phyloP scores from a whole-genome alignment of 1,284 basidiomycete genomes.

The Malassezia sp. region DNA sequence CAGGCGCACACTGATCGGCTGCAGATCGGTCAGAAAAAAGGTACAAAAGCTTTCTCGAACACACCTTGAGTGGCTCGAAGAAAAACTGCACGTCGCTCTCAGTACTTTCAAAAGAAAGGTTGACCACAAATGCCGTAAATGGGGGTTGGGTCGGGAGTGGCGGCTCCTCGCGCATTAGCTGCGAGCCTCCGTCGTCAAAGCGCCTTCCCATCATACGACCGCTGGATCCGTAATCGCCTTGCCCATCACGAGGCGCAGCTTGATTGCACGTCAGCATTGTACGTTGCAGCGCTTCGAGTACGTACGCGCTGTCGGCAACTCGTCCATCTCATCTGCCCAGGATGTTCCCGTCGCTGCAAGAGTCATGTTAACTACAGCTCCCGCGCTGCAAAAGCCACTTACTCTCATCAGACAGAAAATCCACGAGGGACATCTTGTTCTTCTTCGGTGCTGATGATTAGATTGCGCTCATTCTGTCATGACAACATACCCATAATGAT shows the following conservation, averaged over 20 bases:
- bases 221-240: constrained; percentile 15
- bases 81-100: constrained; percentile 72
- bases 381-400: neutral
- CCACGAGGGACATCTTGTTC: constrained; percentile 36
- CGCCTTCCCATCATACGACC: constrained; percentile 20
- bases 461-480: neutral
- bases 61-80: constrained; percentile 43
- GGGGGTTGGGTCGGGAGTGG: constrained; percentile 89
- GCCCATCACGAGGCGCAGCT: constrained; percentile 8
- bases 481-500: neutral
- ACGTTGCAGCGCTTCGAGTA: neutral
- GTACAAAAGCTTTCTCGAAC: too few species aligned
- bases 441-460: constrained; percentile 35
- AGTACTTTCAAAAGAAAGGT: constrained; percentile 81
- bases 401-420: constrained; percentile 42
- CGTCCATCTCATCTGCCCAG: constrained; percentile 46
- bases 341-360: constrained; percentile 33
- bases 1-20: constrained; percentile 66
- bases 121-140: constrained; percentile 90
- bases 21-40: too few species aligned
- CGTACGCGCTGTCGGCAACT: constrained; percentile 36
- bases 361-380: neutral
- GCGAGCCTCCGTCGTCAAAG: constrained; percentile 26
- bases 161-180: constrained; percentile 64
- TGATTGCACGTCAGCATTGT: neutral